Evolutionary conservation across 2,329 filamentous ascomycete genomes (phyloP).

Genomic region (Sarocladium strictum): DNA sequence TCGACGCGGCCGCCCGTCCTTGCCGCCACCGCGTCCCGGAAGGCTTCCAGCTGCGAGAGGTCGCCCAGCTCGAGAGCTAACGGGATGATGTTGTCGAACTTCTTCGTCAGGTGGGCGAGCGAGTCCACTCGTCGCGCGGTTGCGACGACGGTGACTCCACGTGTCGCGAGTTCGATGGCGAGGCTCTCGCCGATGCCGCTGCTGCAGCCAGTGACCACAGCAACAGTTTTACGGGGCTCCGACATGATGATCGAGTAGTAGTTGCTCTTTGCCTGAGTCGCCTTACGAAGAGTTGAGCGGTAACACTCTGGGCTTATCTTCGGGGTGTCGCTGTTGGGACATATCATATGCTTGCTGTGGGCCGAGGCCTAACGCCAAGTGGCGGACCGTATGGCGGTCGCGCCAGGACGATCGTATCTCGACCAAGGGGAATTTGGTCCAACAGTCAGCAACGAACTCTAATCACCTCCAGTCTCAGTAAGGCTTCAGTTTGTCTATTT

Average conservation of each 20-base stretch:
- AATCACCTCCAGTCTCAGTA: too few species aligned
- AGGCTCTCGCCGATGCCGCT: slow-evolving; percentile 14
- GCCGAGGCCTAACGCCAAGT: neutral
- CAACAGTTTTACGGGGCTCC: neutral
- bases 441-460: too few species aligned
- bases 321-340: too few species aligned
- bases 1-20: slow-evolving; percentile 13
- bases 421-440: too few species aligned
- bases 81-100: slow-evolving; percentile 13
- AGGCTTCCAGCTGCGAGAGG: neutral
- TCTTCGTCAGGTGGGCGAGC: slow-evolving; percentile 11
- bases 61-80: slow-evolving; percentile 12
- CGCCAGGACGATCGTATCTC: too few species aligned
- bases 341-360: neutral
- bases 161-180: slow-evolving; percentile 8
- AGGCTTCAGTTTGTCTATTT: too few species aligned
- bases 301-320: too few species aligned
- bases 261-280: too few species aligned
- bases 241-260: neutral
- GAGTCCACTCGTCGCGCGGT: slow-evolving; percentile 12
- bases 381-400: neutral
- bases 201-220: slow-evolving; percentile 14
- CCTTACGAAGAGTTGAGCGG: too few species aligned
- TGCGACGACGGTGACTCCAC: slow-evolving; percentile 13
- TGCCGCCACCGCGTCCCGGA: slow-evolving; percentile 9